Percentiles rank a stretch among this genome's conserved stretches.
phyloP scores from a whole-genome alignment of 2,329 filamentous ascomycete genomes.

The Penicillium paneum region DNA sequence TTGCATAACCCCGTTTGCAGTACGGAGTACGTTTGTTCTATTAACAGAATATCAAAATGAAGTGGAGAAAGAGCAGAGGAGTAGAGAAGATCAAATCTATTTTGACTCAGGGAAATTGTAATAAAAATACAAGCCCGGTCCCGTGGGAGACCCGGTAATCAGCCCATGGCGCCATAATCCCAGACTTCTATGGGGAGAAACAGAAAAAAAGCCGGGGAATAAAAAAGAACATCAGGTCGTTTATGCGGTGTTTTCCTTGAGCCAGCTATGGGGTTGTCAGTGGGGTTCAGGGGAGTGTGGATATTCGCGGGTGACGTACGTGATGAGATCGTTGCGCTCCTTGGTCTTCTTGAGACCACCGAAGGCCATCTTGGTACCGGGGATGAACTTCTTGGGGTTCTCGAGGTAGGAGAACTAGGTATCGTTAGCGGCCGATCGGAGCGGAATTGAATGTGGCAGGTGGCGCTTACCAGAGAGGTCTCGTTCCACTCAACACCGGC shows the following conservation, averaged over 20 bases:
- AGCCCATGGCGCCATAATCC: slow-evolving; percentile 25
- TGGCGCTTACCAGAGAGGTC: slow-evolving; percentile 67
- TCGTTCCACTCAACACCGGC: slow-evolving; percentile 90
- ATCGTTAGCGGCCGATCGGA: slow-evolving; percentile 12
- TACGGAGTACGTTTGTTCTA: slow-evolving; percentile 7
- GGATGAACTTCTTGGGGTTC: slow-evolving; percentile 99
- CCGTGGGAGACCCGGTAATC: slow-evolving; percentile 21
- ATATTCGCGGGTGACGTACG: slow-evolving; percentile 58
- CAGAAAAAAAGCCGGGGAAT: slow-evolving; percentile 11
- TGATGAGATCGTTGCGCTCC: slow-evolving; percentile 98
- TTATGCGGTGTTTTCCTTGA: slow-evolving; percentile 40
- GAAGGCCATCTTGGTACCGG: slow-evolving; percentile 99
- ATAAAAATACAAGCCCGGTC: slow-evolving; percentile 42
- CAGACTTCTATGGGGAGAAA: slow-evolving; percentile 18
- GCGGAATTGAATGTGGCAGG: too few species aligned
- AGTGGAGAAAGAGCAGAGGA: slow-evolving; percentile 23
- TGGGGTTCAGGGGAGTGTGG: not conserved
- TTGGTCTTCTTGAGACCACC: slow-evolving; percentile 99
- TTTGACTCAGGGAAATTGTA: slow-evolving; percentile 31
- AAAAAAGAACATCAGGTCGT: slow-evolving; percentile 23
- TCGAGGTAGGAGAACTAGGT: slow-evolving; percentile 91
- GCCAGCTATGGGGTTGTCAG: slow-evolving; percentile 32
- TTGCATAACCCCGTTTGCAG: not conserved
- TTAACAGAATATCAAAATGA: slow-evolving; percentile 25
- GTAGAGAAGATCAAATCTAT: slow-evolving; percentile 32